Evolutionary conservation across 139 green algal species (phyloP).

Genomic region (Chlamydomonas incerta): DNA sequence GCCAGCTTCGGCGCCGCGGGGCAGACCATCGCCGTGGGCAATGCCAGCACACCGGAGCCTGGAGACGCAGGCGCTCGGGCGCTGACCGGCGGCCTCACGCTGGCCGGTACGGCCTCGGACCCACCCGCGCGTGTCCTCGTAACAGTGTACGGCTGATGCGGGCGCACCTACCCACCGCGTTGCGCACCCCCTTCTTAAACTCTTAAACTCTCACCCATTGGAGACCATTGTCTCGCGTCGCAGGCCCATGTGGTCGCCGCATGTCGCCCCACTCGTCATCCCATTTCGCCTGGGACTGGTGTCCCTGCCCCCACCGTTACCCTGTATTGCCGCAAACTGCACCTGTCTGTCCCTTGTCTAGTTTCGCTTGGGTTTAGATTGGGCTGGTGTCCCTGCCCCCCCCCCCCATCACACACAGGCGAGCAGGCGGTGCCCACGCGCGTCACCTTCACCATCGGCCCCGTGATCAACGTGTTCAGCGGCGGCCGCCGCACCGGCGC

Average conservation of each 20-base stretch:
- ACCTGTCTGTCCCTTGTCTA: too few species aligned
- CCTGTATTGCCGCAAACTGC: too few species aligned
- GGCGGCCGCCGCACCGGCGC: constrained; percentile 17
- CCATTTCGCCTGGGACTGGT: too few species aligned
- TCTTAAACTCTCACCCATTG: too few species aligned
- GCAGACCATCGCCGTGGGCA: neutral
- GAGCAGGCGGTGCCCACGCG: constrained; percentile 20
- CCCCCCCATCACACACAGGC: neutral
- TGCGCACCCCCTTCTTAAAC: too few species aligned
- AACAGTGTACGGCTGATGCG: too few species aligned
- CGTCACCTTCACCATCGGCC: neutral
- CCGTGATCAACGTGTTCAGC: constrained; percentile 32
- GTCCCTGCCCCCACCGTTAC: neutral
- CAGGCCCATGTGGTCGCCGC: too few species aligned
- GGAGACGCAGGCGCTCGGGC: neutral
- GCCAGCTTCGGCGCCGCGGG: constrained; percentile 29
- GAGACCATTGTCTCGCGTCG: too few species aligned
- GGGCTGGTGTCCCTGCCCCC: neutral
- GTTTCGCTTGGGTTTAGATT: too few species aligned
- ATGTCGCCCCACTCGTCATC: too few species aligned
- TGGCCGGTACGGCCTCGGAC: constrained; percentile 1
- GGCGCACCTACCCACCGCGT: too few species aligned
- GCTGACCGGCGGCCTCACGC: constrained; percentile 8
- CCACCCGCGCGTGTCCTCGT: too few species aligned
- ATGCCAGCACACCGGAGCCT: neutral